These are phyloP conservation scores for Boletus pseudopeckii DNA, from an alignment of 768 basidiomycete genomes.

Conservation along the genomic window DNA sequence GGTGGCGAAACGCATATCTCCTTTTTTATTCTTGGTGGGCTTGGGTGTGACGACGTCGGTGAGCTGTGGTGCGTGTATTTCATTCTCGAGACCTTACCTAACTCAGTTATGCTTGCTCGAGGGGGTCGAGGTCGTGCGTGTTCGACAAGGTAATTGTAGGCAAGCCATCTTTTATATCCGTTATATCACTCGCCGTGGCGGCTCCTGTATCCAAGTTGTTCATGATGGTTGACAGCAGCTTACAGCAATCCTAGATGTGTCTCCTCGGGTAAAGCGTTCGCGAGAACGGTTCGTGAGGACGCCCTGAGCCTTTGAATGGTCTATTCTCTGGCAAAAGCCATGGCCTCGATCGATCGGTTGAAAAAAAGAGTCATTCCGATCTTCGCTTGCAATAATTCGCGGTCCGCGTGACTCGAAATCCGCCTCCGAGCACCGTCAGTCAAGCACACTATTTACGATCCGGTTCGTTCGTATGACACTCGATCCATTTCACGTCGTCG, in stretches of 20 bases:
- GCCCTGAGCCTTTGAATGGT: not conserved
- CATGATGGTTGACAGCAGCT: not conserved
- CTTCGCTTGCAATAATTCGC: not conserved
- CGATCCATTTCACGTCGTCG: too few relatives aligned
- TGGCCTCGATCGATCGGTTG: not conserved
- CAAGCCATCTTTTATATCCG: not conserved
- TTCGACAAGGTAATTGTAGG: not conserved
- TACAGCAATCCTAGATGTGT: not conserved
- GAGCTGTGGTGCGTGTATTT: too few relatives aligned
- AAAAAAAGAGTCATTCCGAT: not conserved
- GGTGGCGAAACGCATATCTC: not conserved
- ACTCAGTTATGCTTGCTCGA: not conserved
- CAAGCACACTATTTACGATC: not conserved
- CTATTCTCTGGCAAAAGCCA: too few relatives aligned
- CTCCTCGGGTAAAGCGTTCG: not conserved
- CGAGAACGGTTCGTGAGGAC: too few relatives aligned
- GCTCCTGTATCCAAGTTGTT: not conserved
- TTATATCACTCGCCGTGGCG: not conserved
- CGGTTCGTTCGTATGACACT: too few relatives aligned
- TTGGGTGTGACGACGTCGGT: not conserved
- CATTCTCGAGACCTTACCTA: not conserved
- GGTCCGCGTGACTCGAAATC: too few relatives aligned
- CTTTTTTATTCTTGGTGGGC: not conserved
- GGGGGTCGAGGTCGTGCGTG: not conserved
- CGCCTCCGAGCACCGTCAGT: not conserved